phyloP scores from a whole-genome alignment of 768 basidiomycete genomes.

The Dendrothele bispora region DNA sequence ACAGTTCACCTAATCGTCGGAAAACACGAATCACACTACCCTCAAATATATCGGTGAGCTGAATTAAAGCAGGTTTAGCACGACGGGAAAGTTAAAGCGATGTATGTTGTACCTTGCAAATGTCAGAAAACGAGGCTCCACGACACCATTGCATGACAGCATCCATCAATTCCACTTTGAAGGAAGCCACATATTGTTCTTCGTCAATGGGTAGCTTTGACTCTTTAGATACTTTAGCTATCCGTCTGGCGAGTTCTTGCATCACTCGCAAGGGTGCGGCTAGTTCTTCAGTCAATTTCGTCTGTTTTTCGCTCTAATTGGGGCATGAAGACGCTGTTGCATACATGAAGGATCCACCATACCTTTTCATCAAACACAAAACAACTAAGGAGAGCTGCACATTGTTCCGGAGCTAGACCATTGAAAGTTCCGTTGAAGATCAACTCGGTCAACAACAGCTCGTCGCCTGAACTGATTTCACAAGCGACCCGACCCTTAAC shows the following conservation, averaged over 20 bases:
- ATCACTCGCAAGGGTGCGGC: slow-evolving; percentile 89
- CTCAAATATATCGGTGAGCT: slow-evolving; percentile 97
- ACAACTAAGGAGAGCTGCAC: slow-evolving; percentile 91
- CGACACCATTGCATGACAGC: slow-evolving; percentile 97
- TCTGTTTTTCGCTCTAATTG: slow-evolving; percentile 76
- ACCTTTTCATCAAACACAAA: slow-evolving; percentile 99
- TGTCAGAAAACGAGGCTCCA: slow-evolving; percentile 94
- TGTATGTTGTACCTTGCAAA: slow-evolving; percentile 74
- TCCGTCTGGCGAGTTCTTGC: slow-evolving; percentile 93
- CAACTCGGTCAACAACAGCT: slow-evolving; percentile 92
- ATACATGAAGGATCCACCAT: no score
- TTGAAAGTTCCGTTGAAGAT: slow-evolving; percentile 98
- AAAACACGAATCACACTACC: slow-evolving; percentile 97
- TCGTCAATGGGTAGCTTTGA: slow-evolving; percentile 87
- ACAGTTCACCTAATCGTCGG: slow-evolving; percentile 87
- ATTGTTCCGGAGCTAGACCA: slow-evolving; percentile 83
- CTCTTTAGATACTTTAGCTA: slow-evolving; percentile 96
- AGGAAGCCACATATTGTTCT: slow-evolving; percentile 92
- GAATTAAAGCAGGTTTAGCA: slow-evolving; percentile 8
- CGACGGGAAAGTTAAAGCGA: background rate
- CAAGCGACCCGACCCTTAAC: slow-evolving; percentile 98
- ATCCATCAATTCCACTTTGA: slow-evolving; percentile 99
- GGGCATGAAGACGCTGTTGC: slow-evolving; percentile 1
- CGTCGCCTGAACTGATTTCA: slow-evolving; percentile 97
- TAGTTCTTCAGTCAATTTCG: slow-evolving; percentile 89